Evolutionary conservation across 805 yeast species (phyloP).

Genomic region (Candida peoriensis): DNA sequence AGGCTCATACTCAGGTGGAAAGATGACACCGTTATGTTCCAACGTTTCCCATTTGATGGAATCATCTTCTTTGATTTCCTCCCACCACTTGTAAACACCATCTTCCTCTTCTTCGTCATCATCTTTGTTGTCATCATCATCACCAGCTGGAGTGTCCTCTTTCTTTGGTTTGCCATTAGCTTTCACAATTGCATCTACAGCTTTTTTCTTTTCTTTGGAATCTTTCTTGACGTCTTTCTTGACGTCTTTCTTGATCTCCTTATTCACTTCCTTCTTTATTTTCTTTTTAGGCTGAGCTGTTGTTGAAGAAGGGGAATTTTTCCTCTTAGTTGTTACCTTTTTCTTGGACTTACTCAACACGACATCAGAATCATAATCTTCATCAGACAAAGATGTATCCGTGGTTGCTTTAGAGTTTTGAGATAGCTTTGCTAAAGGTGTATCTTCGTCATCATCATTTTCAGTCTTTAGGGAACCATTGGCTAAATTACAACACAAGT

Average conservation of each 20-base stretch:
- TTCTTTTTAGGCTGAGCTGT: conserved; percentile 12
- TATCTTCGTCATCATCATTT: conserved; percentile 19
- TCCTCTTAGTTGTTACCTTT: conserved; percentile 7
- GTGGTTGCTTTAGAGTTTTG: conserved; percentile 9
- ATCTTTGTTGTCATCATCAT: conserved; percentile 26
- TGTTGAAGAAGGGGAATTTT: conserved; percentile 15
- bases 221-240: conserved; percentile 4
- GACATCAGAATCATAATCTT: conserved; percentile 24
- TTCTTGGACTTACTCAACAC: conserved; percentile 12
- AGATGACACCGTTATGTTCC: conserved; percentile 85
- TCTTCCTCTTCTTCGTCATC: conserved; percentile 48
- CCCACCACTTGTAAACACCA: conserved; percentile 82
- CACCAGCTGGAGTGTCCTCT: conserved; percentile 12
- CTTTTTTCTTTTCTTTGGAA: conserved; percentile 5
- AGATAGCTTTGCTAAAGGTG: conserved; percentile 14
- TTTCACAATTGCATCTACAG: conserved; percentile 2
- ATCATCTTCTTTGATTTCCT: conserved; percentile 62
- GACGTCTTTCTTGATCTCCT: conserved; percentile 13
- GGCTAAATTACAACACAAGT: too few species aligned
- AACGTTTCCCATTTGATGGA: conserved; percentile 81
- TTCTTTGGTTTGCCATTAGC: conserved; percentile 6
- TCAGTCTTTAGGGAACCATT: conserved; percentile 2
- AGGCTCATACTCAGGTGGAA: conserved; percentile 90
- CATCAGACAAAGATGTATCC: conserved; percentile 17
- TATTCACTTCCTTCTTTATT: conserved; percentile 16